A percentile compares a stretch with the other conserved stretches of the same genome.
phyloP scores from a whole-genome alignment of 176 grass and related monocot genomes.

The Carex parvula region DNA sequence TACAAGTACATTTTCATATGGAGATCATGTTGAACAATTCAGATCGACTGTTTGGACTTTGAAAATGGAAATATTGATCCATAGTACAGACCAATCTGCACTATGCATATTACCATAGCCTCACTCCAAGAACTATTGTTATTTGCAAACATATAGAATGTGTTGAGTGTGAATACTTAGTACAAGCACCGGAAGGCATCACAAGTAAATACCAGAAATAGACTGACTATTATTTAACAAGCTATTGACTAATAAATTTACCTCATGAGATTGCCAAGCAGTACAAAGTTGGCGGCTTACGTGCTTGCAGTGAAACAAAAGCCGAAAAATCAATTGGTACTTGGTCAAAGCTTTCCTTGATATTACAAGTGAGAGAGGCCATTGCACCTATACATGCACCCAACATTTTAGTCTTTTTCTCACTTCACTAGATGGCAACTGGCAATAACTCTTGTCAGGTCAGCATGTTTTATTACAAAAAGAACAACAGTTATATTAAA shows the following conservation, averaged over 20 bases:
- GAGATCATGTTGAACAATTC: too few species aligned
- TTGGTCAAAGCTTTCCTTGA: conserved; percentile 93
- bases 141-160: background rate
- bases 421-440: background rate
- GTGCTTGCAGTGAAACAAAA: conserved; percentile 98
- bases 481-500: background rate
- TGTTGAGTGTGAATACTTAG: conserved; percentile 33
- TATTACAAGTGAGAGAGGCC: conserved; percentile 96
- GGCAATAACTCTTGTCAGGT: background rate
- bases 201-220: background rate
- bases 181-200: background rate
- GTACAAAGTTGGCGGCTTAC: conserved; percentile 78
- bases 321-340: conserved; percentile 89
- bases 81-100: too few species aligned
- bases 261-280: conserved; percentile 97
- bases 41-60: too few species aligned
- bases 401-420: background rate
- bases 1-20: too few species aligned
- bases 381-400: conserved; percentile 82
- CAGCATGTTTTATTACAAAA: background rate
- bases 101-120: too few species aligned
- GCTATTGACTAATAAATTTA: conserved; percentile 25
- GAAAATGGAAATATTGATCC: too few species aligned
- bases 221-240: too few species aligned
- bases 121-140: background rate